Evolutionary conservation across 768 basidiomycete species (phyloP), one percentile per base, ranked within the genome.

Genomic region (Serendipita sp.): DNA sequence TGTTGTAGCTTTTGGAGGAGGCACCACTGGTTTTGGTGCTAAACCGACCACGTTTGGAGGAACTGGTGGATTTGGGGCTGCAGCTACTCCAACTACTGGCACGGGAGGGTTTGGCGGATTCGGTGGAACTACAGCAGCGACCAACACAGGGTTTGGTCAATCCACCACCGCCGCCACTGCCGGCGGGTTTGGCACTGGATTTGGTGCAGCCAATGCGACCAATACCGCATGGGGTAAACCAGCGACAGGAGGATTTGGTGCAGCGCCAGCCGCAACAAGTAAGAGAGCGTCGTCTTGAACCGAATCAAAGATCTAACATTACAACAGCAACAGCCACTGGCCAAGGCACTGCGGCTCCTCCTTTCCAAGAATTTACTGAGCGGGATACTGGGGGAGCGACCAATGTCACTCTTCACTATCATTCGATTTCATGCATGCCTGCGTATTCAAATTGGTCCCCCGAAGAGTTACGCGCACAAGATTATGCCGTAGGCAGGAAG

Each of bases 371-470:
- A 3, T 82, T 76, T 65, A 70, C 61, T 38, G 90, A 93, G 69
- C 89, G 89, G 67, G 90, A 93, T 66, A 70, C 73, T 7, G 78
- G 74, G 63, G n/a, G 34, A 38, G 66, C 75, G 17, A 64, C 62
- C 33, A 75, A 60, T 58, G 63, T 73, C 13, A 81, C 75, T 3
- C 75, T 86, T 43, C 85, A 88, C 65, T 95, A 86, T 71, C 90
- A 94, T 72, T 80, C 84, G 41, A 90, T 91, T 61, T 80, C 84
- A 17, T 85, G 84, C 65, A 89, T 86, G 79, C 86, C 86, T 16
- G 78, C 79, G 17, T 95, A 92, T 70, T 73, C 79, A 64, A 85
- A 86, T 43, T 83, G 80, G 64, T 93, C 90, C 22, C 80, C 88
- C 65, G 90, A 85, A 86, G 88, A 90, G 78, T 71, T 89, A 41